Conservation (phyloP, 768 basidiomycete genomes). For the Suillus paluster region DNA sequence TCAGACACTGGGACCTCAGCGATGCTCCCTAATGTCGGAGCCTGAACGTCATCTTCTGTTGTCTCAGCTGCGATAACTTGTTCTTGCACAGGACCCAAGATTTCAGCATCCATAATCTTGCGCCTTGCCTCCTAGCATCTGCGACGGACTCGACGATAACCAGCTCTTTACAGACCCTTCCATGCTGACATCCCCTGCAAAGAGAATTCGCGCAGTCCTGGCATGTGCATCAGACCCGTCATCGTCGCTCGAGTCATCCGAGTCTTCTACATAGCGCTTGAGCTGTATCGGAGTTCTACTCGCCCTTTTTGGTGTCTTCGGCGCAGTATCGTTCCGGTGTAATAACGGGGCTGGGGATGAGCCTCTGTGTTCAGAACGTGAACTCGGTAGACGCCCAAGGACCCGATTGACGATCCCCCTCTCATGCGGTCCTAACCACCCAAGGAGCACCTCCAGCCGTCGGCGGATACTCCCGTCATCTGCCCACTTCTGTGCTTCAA, state of each 20-base stretch:
- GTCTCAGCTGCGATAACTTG: neutral
- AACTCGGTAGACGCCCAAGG: slow-evolving; percentile 18
- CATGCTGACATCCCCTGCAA: slow-evolving; percentile 42
- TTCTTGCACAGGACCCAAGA: neutral
- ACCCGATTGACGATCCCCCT: slow-evolving; percentile 43
- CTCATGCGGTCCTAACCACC: slow-evolving; percentile 43
- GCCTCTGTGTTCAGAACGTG: neutral
- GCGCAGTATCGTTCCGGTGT: neutral
- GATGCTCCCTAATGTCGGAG: neutral
- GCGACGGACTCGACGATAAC: slow-evolving; percentile 20
- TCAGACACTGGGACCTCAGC: neutral
- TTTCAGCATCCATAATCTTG: neutral
- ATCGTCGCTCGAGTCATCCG: slow-evolving; percentile 47
- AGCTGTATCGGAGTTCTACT: neutral
- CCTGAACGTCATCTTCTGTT: neutral
- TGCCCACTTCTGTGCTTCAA: slow-evolving; percentile 58
- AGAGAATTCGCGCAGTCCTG: slow-evolving; percentile 59
- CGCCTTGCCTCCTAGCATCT: neutral
- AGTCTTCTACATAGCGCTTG: slow-evolving; percentile 33
- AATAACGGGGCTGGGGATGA: neutral
- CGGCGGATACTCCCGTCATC: slow-evolving; percentile 48
- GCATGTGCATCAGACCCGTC: slow-evolving; percentile 53
- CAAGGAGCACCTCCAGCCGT: slow-evolving; percentile 49
- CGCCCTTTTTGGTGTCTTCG: too few relatives aligned
- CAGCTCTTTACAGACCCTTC: slow-evolving; percentile 17